A percentile compares a stretch with the other conserved stretches of the same genome.
Evolutionary conservation across 495 filamentous ascomycete genomes (phyloP).

Genomic region (Tuber brumale): DNA sequence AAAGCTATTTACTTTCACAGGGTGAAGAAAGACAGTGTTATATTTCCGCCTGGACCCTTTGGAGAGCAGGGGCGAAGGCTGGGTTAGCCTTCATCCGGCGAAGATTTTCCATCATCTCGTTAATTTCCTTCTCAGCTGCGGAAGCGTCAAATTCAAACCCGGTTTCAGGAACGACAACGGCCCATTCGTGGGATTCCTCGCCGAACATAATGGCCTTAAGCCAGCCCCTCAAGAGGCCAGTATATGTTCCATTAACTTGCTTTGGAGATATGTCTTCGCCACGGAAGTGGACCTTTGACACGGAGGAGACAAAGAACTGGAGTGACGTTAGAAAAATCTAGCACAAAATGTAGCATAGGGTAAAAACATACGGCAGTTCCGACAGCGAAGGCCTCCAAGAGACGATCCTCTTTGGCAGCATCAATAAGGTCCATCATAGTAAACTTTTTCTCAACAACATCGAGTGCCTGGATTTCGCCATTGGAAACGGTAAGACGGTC

Average conservation of each 20-base stretch:
- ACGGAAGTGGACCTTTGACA: conserved; percentile 66
- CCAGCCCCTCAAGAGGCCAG: conserved; percentile 67
- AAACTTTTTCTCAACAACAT: conserved; percentile 73
- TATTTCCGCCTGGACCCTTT: conserved; percentile 27
- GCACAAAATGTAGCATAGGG: conserved; percentile 1
- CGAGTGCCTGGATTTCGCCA: conserved; percentile 51
- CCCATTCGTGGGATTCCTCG: conserved; percentile 71
- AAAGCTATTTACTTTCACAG: neutral
- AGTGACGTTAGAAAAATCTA: conserved; percentile 12
- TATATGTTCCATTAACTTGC: conserved; percentile 56
- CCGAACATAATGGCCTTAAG: conserved; percentile 82
- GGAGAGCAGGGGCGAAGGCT: conserved; percentile 30
- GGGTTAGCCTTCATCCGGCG: conserved; percentile 23
- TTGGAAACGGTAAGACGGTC: conserved; percentile 50
- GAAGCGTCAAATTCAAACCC: conserved; percentile 23
- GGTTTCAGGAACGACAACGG: conserved; percentile 62
- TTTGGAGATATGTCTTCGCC: conserved; percentile 60
- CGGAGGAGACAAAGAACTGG: conserved; percentile 72
- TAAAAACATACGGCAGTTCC: conserved; percentile 68
- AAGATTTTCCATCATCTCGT: conserved; percentile 32
- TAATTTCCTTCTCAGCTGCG: conserved; percentile 21
- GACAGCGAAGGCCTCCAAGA: conserved; percentile 77
- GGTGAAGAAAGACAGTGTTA: neutral
- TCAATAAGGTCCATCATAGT: conserved; percentile 71
- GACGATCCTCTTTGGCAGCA: conserved; percentile 64